These are phyloP conservation scores for Picochlorum sp. DNA, from an alignment of 139 green algal species.

Conservation along the genomic window DNA sequence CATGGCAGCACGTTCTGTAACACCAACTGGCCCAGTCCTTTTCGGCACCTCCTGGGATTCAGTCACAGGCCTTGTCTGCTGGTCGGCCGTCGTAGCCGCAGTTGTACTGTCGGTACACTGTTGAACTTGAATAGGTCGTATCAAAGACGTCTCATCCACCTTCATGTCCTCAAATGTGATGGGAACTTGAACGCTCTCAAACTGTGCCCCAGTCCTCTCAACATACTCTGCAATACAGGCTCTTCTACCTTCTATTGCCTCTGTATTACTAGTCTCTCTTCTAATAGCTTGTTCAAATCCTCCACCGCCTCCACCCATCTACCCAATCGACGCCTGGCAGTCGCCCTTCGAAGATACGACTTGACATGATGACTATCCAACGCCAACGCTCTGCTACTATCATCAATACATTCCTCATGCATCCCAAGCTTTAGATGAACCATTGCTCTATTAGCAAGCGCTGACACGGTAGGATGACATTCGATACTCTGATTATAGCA, in stretches of 20 bases:
- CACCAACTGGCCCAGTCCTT: background rate
- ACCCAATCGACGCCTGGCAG: constrained; percentile 39
- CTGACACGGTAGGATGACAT: constrained; percentile 35
- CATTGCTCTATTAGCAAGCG: constrained; percentile 62
- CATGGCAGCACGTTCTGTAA: background rate
- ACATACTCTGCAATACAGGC: constrained; percentile 1
- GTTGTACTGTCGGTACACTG: no score
- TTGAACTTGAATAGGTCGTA: no score
- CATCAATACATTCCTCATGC: constrained; percentile 37
- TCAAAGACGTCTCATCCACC: no score
- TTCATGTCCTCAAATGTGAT: background rate
- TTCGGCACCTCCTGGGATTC: background rate
- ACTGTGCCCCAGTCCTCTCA: constrained; percentile 6
- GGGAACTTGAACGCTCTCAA: constrained; percentile 8
- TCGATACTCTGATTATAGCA: constrained; percentile 49
- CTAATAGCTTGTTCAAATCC: constrained; percentile 59
- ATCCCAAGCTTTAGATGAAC: constrained; percentile 46
- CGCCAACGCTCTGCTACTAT: constrained; percentile 46
- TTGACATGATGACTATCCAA: constrained; percentile 60
- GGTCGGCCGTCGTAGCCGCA: no score
- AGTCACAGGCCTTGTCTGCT: no score
- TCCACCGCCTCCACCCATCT: constrained; percentile 32
- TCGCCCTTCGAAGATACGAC: constrained; percentile 41
- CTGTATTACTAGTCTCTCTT: constrained; percentile 49
- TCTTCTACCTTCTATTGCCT: constrained; percentile 31